phyloP scores from a whole-genome alignment of 2,329 filamentous ascomycete species.

The Colletotrichum sp. region DNA sequence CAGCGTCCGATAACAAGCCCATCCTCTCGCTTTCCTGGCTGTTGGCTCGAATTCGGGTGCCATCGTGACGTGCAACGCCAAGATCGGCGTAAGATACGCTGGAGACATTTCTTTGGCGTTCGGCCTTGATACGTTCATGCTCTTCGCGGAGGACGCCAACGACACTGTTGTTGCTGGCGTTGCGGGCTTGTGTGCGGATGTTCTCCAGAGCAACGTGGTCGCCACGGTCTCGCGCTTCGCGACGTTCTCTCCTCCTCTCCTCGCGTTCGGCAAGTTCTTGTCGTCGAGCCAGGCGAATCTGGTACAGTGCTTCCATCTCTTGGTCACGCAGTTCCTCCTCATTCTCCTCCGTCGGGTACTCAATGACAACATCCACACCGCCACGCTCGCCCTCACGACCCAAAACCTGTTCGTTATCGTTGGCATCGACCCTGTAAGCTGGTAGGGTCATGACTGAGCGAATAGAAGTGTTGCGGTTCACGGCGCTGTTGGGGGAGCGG shows the following conservation, averaged over 20 bases:
- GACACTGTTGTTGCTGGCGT: slow-evolving; percentile 51
- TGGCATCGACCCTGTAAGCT: slow-evolving; percentile 76
- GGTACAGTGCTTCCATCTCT: slow-evolving; percentile 92
- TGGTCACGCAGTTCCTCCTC: slow-evolving; percentile 81
- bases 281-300: slow-evolving; percentile 81
- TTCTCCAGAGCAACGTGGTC: slow-evolving; percentile 74
- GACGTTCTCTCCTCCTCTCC: slow-evolving; percentile 70
- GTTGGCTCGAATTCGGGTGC: slow-evolving; percentile 75
- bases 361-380: slow-evolving; percentile 89
- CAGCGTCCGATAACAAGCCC: slow-evolving; percentile 74
- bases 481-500: slow-evolving; percentile 38
- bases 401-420: slow-evolving; percentile 80
- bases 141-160: slow-evolving; percentile 65
- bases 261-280: slow-evolving; percentile 79
- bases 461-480: slow-evolving; percentile 85
- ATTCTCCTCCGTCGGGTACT: slow-evolving; percentile 81
- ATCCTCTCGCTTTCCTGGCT: slow-evolving; percentile 76
- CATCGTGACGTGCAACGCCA: slow-evolving; percentile 78
- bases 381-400: slow-evolving; percentile 89
- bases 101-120: slow-evolving; percentile 71
- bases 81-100: slow-evolving; percentile 79
- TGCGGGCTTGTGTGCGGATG: slow-evolving; percentile 63
- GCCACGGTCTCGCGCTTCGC: slow-evolving; percentile 74
- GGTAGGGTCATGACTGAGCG: slow-evolving; percentile 95
- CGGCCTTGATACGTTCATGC: slow-evolving; percentile 61